These are phyloP conservation scores for Russula compacta DNA, from an alignment of 768 basidiomycete genomes.

Conservation along the genomic window DNA sequence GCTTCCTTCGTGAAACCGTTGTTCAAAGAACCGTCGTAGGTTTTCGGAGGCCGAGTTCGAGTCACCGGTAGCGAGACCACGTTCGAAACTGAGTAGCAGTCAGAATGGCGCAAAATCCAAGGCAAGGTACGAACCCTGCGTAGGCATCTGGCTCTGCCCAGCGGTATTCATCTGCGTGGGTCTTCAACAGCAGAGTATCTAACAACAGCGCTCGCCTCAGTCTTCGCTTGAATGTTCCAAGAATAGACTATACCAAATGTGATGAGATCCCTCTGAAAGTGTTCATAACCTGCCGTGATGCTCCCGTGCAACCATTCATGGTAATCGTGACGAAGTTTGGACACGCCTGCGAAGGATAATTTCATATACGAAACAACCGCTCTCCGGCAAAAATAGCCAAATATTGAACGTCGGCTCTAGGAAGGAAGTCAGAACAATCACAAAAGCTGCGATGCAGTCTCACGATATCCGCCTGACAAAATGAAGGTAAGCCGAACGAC, in stretches of 20 bases:
- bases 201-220: neutral
- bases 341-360: slow-evolving; percentile 64
- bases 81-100: slow-evolving; percentile 48
- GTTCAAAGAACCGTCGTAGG: slow-evolving; percentile 73
- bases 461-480: slow-evolving; percentile 14
- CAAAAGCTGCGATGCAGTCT: neutral
- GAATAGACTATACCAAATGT: slow-evolving; percentile 9
- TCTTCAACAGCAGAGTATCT: slow-evolving; percentile 23
- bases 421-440: neutral
- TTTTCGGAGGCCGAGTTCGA: slow-evolving; percentile 61
- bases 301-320: slow-evolving; percentile 51
- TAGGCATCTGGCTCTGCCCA: slow-evolving; percentile 17
- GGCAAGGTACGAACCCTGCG: slow-evolving; percentile 7
- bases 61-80: slow-evolving; percentile 55
- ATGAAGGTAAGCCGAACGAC: slow-evolving; percentile 19
- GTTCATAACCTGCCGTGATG: slow-evolving; percentile 38
- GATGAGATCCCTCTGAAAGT: slow-evolving; percentile 15
- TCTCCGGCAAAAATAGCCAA: slow-evolving; percentile 74
- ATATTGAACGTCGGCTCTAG: slow-evolving; percentile 65
- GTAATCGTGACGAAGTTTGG: slow-evolving; percentile 58
- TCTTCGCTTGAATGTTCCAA: neutral
- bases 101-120: slow-evolving; percentile 14
- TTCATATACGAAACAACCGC: slow-evolving; percentile 69
- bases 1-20: slow-evolving; percentile 69
- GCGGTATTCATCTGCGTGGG: slow-evolving; percentile 17